These are phyloP conservation scores for Rhytidiadelphus loreus DNA, from an alignment of 225 moss, liverwort and hornwort species.

Conservation along the genomic window DNA sequence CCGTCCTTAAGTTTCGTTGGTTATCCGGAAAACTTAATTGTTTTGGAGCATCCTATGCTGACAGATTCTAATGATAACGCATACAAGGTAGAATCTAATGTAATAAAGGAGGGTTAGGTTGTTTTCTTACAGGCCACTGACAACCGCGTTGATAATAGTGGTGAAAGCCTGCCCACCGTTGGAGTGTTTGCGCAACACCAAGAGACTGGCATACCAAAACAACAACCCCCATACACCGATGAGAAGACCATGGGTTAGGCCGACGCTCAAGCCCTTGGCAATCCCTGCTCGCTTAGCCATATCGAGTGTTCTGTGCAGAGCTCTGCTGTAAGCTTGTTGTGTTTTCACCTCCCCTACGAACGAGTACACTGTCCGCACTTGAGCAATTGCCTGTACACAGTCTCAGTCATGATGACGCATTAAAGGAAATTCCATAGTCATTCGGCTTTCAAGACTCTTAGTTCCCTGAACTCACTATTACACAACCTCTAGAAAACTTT, in stretches of 20 bases:
- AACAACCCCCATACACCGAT: constrained; percentile 84
- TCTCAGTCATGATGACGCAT: neutral
- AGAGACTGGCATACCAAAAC: constrained; percentile 78
- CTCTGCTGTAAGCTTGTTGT: constrained; percentile 54
- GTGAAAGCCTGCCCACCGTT: constrained; percentile 88
- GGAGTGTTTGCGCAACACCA: constrained; percentile 55
- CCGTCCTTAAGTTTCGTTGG: neutral
- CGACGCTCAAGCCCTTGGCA: constrained; percentile 85
- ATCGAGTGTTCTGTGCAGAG: constrained; percentile 45
- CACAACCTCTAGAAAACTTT: neutral
- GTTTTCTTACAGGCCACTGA: constrained; percentile 72
- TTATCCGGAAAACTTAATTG: neutral
- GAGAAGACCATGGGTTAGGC: constrained; percentile 78
- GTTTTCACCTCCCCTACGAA: constrained; percentile 81
- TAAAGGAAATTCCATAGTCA: neutral
- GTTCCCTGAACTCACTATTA: neutral
- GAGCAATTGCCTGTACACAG: constrained; percentile 60
- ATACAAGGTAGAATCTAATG: neutral
- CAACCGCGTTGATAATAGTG: constrained; percentile 87
- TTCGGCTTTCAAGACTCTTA: neutral
- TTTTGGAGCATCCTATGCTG: neutral
- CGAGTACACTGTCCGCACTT: constrained; percentile 82
- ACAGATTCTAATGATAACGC: neutral
- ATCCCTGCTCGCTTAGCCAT: constrained; percentile 77
- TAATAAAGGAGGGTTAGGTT: neutral